Percentiles rank a stretch among this genome's conserved stretches.
Conservation (phyloP, 1,139 yeast species). For the Magnusiomyces clavatus region DNA sequence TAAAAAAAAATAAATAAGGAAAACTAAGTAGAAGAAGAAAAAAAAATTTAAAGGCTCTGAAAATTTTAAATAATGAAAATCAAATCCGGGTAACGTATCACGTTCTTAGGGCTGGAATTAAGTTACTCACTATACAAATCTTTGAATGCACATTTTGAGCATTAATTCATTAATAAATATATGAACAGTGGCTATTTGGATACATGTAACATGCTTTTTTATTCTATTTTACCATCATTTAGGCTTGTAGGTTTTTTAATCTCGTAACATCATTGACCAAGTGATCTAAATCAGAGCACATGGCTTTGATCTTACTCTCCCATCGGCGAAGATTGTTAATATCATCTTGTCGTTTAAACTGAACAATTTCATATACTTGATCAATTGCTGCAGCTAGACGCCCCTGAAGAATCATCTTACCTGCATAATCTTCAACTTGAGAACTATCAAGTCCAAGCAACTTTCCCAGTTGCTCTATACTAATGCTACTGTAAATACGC, state of each 20-base stretch:
- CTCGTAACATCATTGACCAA: constrained; percentile 17
- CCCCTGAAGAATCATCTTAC: constrained; percentile 31
- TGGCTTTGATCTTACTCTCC: constrained; percentile 26
- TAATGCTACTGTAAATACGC: constrained; percentile 28
- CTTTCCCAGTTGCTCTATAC: constrained; percentile 25
- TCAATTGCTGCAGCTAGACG: constrained; percentile 31
- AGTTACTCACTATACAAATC: background rate
- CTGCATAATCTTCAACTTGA: constrained; percentile 29
- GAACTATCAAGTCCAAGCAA: constrained; percentile 25
- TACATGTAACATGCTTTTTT: background rate
- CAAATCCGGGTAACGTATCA: constrained; percentile 8
- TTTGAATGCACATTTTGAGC: background rate
- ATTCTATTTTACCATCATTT: background rate
- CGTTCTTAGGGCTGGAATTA: background rate
- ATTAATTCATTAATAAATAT: background rate
- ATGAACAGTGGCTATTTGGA: background rate
- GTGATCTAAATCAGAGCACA: constrained; percentile 24
- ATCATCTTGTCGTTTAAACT: constrained; percentile 19
- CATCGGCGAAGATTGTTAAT: constrained; percentile 22
- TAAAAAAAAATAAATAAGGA: background rate
- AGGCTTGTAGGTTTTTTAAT: background rate
- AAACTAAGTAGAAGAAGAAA: background rate
- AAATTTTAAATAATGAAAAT: background rate
- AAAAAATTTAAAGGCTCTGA: background rate
- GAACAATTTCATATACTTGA: constrained; percentile 29